phyloP scores from a whole-genome alignment of 306 rosid genomes.

The Vicia sativa region DNA sequence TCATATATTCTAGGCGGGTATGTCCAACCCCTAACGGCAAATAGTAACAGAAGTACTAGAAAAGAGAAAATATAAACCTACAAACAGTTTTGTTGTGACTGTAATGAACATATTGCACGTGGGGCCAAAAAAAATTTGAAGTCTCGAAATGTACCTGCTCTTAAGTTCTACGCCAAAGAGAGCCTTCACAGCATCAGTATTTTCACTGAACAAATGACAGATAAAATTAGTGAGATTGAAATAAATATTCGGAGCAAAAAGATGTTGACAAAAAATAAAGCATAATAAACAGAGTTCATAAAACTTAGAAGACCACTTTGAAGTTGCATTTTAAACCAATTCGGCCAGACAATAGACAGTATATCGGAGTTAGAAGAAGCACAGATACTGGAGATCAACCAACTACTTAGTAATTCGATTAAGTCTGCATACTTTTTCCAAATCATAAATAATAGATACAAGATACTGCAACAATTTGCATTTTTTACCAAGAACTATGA shows the following conservation, averaged over 20 bases:
- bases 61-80: constrained; percentile 6
- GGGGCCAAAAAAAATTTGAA: constrained; percentile 16
- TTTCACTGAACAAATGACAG: constrained; percentile 65
- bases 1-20: neutral
- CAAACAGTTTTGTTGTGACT: constrained; percentile 4
- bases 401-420: constrained; percentile 13
- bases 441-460: constrained; percentile 18
- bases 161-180: constrained; percentile 82
- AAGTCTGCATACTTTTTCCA: constrained; percentile 17
- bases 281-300: constrained; percentile 1
- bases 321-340: constrained; percentile 21
- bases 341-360: constrained; percentile 14
- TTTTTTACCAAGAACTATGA: constrained; percentile 18
- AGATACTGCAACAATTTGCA: constrained; percentile 25
- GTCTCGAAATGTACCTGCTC: constrained; percentile 63
- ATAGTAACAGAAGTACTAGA: constrained; percentile 12
- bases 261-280: constrained; percentile 32
- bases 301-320: constrained; percentile 18
- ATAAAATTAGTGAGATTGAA: constrained; percentile 20
- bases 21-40: constrained; percentile 11
- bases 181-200: constrained; percentile 73
- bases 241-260: constrained; percentile 18
- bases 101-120: neutral
- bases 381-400: constrained; percentile 8
- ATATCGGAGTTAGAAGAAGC: constrained; percentile 30